Base-by-base conservation (phyloP, 805 yeast species). In the Torulaspora indica region DNA sequence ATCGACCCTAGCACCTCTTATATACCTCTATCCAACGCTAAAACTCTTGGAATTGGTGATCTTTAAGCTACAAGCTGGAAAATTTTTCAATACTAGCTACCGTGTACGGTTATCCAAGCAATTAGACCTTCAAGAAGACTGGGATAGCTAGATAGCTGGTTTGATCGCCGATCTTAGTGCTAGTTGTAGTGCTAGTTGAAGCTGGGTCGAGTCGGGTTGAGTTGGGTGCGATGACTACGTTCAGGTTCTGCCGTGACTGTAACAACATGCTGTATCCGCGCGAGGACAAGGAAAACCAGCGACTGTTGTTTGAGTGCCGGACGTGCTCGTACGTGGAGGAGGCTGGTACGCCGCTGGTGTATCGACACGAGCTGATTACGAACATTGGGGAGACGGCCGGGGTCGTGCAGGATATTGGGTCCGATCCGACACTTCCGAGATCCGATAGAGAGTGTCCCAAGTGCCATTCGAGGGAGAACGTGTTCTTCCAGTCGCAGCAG, bases 191-290 rank as follows among this genome's bases (percentile, higher is more conserved):
- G 27, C 25, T n/a, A 20, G 29, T 5, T 30, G 30, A 9, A 23
- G n/a, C n/a, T n/a, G n/a, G n/a, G n/a, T n/a, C n/a, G n/a, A n/a
- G n/a, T n/a, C n/a, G n/a, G n/a, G n/a, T n/a, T n/a, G n/a, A n/a
- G n/a, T n/a, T n/a, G n/a, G n/a, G n/a, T 20, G 36, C 28, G 24
- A 87, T 86, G 95, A 88, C 95, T 58, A 88, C 96, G 42, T 91
- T 93, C 70, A 78, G 96, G 64, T 91, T 91, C 73, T 91, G 98
- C 68, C 82, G 93, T 58, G 95, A 91, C 63, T 91, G 82, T 78
- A 93, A 93, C 76, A 93, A 93, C 65, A 93, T 93, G 98, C 77
- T 93, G 69, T 93, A 93, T 66, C 98, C 98, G 15, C 80, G 87
- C 55, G 98, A 93, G 71, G 98, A 93, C 64, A 86, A 84, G 60